Evolutionary conservation across 2,329 filamentous ascomycete species (phyloP).

Genomic region (Aciculosporium take): DNA sequence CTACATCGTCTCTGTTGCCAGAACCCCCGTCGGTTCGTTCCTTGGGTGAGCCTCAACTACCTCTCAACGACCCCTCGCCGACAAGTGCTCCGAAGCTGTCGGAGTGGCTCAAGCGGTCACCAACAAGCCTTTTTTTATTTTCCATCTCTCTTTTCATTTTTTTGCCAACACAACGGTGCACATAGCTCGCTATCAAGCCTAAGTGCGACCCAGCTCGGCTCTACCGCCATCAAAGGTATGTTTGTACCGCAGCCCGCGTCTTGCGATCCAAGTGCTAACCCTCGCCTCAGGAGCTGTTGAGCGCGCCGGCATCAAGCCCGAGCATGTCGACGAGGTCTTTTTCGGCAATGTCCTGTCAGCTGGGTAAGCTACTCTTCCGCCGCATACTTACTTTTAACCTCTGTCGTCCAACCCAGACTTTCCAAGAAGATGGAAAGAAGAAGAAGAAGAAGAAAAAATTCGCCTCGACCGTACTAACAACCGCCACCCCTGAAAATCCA

Average conservation of each 20-base stretch:
- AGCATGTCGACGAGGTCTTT: constrained; percentile 90
- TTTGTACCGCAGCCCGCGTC: neutral
- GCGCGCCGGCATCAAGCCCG: constrained; percentile 73
- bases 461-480: no score
- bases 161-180: neutral
- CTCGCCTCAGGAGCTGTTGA: constrained; percentile 54
- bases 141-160: neutral
- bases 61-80: constrained; percentile 1
- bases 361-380: constrained; percentile 44
- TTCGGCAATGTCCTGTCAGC: constrained; percentile 97
- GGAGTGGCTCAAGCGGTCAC: neutral
- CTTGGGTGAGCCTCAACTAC: constrained; percentile 51
- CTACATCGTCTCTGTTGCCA: constrained; percentile 85
- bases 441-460: no score
- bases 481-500: no score
- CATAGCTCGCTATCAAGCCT: constrained; percentile 74
- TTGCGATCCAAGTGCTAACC: neutral
- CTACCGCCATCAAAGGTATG: constrained; percentile 83
- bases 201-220: constrained; percentile 73
- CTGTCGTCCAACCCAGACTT: no score
- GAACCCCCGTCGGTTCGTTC: constrained; percentile 89
- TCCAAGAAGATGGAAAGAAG: no score
- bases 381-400: neutral
- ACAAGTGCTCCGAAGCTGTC: neutral
- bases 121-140: neutral